A percentile compares a stretch with the other conserved stretches of the same genome.
Conservation (phyloP, 179 eudicot species). For the Actinidia polygama region DNA sequence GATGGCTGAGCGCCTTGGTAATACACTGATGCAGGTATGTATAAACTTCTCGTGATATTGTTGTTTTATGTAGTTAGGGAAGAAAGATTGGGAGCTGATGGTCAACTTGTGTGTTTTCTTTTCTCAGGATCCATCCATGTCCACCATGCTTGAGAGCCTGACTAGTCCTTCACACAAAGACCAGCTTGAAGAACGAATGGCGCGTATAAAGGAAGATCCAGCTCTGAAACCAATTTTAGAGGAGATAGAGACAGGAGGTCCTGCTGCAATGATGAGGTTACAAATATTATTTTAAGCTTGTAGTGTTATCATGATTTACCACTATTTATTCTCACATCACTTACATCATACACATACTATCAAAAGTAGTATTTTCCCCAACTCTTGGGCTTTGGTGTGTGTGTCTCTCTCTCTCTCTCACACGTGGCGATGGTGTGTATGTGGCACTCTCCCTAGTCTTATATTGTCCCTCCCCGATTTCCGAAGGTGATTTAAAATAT, state of each 20-base stretch:
- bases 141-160: constrained; percentile 89
- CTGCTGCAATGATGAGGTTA: constrained; percentile 99
- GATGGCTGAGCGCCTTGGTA: constrained; percentile 99
- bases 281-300: neutral
- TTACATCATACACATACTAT: too few relatives aligned
- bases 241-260: constrained; percentile 95
- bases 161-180: constrained; percentile 80
- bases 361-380: too few relatives aligned
- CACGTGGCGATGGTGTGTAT: too few relatives aligned
- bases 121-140: constrained; percentile 95
- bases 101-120: constrained; percentile 4
- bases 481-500: too few relatives aligned
- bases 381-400: too few relatives aligned
- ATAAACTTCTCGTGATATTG: neutral
- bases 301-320: neutral
- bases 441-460: too few relatives aligned
- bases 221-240: constrained; percentile 89
- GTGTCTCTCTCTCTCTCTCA: too few relatives aligned
- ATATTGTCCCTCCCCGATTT: too few relatives aligned
- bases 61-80: neutral
- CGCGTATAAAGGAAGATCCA: constrained; percentile 92
- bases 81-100: constrained; percentile 7
- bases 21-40: constrained; percentile 90
- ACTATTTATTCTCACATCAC: neutral
- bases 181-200: constrained; percentile 88